These are phyloP conservation scores for Mortierella sp. DNA, from an alignment of 371 early-diverging fungal genomes.

Conservation along the genomic window DNA sequence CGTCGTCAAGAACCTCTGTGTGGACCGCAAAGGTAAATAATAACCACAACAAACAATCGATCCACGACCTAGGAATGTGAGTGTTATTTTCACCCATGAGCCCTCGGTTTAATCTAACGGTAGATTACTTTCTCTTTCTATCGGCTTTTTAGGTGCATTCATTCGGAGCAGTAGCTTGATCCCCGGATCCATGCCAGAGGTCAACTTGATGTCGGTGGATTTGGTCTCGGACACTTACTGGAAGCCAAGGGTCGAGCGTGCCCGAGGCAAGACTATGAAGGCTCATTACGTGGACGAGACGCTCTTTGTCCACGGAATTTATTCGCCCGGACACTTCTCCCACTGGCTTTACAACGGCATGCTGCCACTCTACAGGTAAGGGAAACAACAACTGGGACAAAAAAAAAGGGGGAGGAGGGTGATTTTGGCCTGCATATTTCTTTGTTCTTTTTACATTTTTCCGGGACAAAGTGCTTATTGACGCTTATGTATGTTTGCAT, in stretches of 20 bases:
- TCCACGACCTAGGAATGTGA: too few relatives aligned
- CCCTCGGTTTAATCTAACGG: too few relatives aligned
- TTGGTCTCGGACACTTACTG: constrained; percentile 53
- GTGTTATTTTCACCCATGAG: too few relatives aligned
- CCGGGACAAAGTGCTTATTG: not conserved
- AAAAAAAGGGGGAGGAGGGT: too few relatives aligned
- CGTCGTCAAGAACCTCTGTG: constrained; percentile 30
- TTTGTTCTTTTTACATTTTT: too few relatives aligned
- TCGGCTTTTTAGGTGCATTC: constrained; percentile 28
- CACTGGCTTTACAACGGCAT: constrained; percentile 68
- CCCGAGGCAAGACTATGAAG: constrained; percentile 9
- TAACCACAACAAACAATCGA: too few relatives aligned
- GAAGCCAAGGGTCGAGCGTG: constrained; percentile 50
- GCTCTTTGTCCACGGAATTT: constrained; percentile 64
- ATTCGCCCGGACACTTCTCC: constrained; percentile 63
- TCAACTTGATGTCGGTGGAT: constrained; percentile 61
- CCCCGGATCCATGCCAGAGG: constrained; percentile 32
- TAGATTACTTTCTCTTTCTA: not conserved
- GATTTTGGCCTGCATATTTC: too few relatives aligned
- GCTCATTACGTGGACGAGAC: constrained; percentile 58
- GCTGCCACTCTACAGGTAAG: constrained; percentile 61
- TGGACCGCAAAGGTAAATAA: constrained; percentile 32
- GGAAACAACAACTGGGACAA: too few relatives aligned
- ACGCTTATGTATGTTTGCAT: not conserved
- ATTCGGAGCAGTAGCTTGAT: constrained; percentile 17